A percentile compares a stretch with the other conserved stretches of the same genome.
These are phyloP conservation scores for Furcasterigmium sp. DNA, from an alignment of 2,329 filamentous ascomycete genomes.

Conservation along the genomic window DNA sequence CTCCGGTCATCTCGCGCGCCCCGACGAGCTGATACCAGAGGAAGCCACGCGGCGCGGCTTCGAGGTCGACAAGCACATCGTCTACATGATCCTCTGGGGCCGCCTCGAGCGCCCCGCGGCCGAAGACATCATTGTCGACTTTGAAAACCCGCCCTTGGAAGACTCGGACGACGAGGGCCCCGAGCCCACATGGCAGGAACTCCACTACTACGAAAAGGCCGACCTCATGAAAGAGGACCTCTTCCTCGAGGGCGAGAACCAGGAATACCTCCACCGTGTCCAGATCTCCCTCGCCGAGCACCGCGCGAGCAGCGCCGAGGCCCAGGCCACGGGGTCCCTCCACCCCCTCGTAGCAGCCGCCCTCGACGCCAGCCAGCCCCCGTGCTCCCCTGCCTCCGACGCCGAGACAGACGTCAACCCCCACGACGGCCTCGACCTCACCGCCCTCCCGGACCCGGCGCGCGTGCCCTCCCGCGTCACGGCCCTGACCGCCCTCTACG, in stretches of 20 bases:
- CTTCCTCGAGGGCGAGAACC: neutral
- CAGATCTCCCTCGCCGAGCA: neutral
- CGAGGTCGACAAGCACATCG: constrained; percentile 45
- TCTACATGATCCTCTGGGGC: constrained; percentile 59
- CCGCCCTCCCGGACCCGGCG: constrained; percentile 1
- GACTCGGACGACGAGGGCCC: constrained; percentile 21
- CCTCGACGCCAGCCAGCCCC: neutral
- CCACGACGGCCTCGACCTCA: constrained; percentile 2
- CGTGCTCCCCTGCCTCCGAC: neutral
- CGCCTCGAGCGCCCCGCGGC: constrained; percentile 39
- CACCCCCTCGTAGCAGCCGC: too few relatives aligned
- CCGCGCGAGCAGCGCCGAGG: too few relatives aligned
- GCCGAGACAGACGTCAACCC: neutral
- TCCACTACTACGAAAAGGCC: neutral
- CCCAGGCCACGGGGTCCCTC: too few relatives aligned
- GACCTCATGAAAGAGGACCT: constrained; percentile 1
- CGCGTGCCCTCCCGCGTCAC: neutral
- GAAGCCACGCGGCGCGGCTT: constrained; percentile 51
- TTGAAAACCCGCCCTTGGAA: constrained; percentile 10
- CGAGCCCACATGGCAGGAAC: neutral
- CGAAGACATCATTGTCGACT: constrained; percentile 14
- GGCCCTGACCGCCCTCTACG: neutral
- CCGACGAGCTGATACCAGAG: constrained; percentile 53
- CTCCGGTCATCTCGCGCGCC: constrained; percentile 40
- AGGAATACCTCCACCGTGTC: neutral